Conservation (phyloP, 2,329 filamentous ascomycete species). For the Nemania sp. region DNA sequence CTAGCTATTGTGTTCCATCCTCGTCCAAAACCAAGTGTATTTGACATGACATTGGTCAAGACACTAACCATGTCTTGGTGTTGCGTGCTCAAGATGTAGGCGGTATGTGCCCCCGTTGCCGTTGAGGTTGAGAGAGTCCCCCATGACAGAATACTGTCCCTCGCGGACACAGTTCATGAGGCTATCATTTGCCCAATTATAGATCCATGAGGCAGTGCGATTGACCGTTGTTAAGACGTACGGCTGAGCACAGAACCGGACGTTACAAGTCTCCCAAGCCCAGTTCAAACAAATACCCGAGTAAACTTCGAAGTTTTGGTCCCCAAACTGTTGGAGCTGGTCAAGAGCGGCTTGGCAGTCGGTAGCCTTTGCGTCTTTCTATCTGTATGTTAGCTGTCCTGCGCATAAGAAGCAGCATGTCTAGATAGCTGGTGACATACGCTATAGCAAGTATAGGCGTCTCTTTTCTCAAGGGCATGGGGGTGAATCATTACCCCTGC, state of each 20-base stretch:
- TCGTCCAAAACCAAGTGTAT: neutral
- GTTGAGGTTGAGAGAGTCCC: conserved; percentile 37
- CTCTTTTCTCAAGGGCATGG: conserved; percentile 32
- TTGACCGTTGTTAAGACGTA: conserved; percentile 34
- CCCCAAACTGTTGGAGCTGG: conserved; percentile 27
- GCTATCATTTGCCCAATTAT: conserved; percentile 31
- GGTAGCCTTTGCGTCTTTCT: conserved; percentile 29
- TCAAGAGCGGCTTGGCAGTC: conserved; percentile 36
- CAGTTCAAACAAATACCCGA: conserved; percentile 37
- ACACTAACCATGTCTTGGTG: conserved; percentile 5
- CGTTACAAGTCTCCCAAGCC: conserved; percentile 33
- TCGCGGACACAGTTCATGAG: conserved; percentile 33
- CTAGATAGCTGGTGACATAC: conserved; percentile 24
- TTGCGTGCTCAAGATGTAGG: conserved; percentile 31
- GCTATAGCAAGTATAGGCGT: conserved; percentile 39
- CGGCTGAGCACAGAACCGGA: conserved; percentile 38
- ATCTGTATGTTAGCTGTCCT: neutral
- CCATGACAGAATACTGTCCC: conserved; percentile 35
- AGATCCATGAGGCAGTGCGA: conserved; percentile 37
- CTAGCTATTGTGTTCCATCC: neutral
- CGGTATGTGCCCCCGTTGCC: conserved; percentile 37
- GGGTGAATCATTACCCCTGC: neutral
- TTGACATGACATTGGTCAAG: neutral
- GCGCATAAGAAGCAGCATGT: neutral
- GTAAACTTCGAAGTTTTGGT: conserved; percentile 32